phyloP scores from a whole-genome alignment of 805 yeast species.

The Kregervanrija delftensis region DNA sequence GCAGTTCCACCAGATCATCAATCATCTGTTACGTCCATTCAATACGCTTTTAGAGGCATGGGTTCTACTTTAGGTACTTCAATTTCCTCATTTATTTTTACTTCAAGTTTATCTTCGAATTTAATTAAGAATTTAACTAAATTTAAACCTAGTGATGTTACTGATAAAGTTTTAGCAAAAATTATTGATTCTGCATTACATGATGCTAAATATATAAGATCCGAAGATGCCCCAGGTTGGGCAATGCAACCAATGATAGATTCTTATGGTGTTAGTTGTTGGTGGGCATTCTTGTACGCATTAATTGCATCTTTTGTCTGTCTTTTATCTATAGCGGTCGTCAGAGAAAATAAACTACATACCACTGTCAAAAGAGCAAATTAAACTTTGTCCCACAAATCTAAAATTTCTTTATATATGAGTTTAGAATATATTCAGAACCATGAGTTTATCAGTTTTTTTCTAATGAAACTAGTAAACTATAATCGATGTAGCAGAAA shows the following conservation, averaged over 20 bases:
- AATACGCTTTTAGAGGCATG: slow-evolving; percentile 58
- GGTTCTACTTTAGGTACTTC: slow-evolving; percentile 64
- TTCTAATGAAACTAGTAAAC: not conserved
- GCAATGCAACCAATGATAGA: slow-evolving; percentile 39
- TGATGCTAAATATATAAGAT: slow-evolving; percentile 46
- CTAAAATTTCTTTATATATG: not conserved
- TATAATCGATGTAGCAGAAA: not conserved
- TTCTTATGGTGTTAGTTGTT: slow-evolving; percentile 47
- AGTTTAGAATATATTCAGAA: not conserved
- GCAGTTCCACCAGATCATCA: slow-evolving; percentile 64
- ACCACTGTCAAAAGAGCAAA: slow-evolving; percentile 37
- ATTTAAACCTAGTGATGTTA: slow-evolving; percentile 29
- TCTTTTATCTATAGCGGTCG: slow-evolving; percentile 35
- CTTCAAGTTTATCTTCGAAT: slow-evolving; percentile 30
- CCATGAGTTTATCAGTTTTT: not conserved
- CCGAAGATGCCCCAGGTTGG: slow-evolving; percentile 42
- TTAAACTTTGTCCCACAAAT: not conserved
- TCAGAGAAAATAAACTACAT: slow-evolving; percentile 55
- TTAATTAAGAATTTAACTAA: slow-evolving; percentile 26
- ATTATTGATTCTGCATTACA: slow-evolving; percentile 49
- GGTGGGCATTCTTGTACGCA: slow-evolving; percentile 44
- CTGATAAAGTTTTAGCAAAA: slow-evolving; percentile 29
- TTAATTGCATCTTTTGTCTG: slow-evolving; percentile 34
- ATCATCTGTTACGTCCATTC: slow-evolving; percentile 61
- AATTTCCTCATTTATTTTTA: slow-evolving; percentile 58